Evolutionary conservation across 768 basidiomycete genomes (phyloP).

Genomic region (Pleurotus tuber-regium): DNA sequence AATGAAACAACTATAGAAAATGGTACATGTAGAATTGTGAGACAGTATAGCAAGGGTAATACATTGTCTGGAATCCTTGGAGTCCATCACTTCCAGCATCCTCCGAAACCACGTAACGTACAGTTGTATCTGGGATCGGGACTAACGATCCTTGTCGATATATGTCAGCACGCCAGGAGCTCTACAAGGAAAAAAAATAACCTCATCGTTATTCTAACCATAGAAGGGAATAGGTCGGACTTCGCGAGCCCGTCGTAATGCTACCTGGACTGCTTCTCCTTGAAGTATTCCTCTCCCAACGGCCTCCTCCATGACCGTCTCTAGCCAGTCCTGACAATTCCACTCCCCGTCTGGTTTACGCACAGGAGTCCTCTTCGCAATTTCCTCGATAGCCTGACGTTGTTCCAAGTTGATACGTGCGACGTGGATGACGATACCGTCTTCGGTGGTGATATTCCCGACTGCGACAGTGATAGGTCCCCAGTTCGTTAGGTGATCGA

Average conservation of each 20-base stretch:
- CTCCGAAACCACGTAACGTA: too few relatives aligned
- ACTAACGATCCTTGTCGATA: too few relatives aligned
- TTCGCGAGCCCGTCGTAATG: neutral
- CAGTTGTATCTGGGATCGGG: too few relatives aligned
- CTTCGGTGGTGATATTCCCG: conserved; percentile 5
- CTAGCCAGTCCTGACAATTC: conserved; percentile 30
- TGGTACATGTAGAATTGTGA: neutral
- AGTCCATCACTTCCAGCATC: neutral
- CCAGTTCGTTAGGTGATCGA: conserved; percentile 24
- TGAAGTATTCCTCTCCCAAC: conserved; percentile 1
- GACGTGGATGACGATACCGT: conserved; percentile 10
- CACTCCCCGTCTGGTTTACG: conserved; percentile 23
- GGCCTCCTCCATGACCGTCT: conserved; percentile 6
- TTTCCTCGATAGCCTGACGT: conserved; percentile 19
- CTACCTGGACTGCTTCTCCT: neutral
- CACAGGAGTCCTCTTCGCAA: conserved; percentile 18
- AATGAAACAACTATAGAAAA: neutral
- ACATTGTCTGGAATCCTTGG: neutral
- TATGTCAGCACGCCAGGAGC: too few relatives aligned
- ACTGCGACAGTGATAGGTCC: conserved; percentile 21
- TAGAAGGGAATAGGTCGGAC: conserved; percentile 7
- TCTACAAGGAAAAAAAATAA: too few relatives aligned
- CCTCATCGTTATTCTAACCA: too few relatives aligned
- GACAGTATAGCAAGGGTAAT: neutral
- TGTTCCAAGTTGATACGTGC: conserved; percentile 15